Base-by-base conservation (phyloP, 2,329 filamentous ascomycete species). In the Simplicillium aogashimaense region DNA sequence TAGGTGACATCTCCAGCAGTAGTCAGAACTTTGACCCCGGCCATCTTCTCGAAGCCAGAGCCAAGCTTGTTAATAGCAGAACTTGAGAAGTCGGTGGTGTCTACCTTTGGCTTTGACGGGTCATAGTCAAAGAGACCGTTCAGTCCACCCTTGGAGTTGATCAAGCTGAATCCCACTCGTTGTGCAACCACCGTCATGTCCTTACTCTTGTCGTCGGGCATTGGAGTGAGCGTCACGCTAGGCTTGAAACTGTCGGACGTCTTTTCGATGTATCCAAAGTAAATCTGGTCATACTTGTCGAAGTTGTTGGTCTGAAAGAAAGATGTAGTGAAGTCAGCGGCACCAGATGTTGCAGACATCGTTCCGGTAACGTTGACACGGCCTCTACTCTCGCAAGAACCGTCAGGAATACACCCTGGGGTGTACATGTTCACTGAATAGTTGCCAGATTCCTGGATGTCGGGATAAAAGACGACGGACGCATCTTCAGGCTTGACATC, bases 231-330 rank as follows among this genome's bases (percentile, higher is more conserved):
- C 0, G 84, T 94, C 39, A 98, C 79, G 4, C 76, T 77, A 12
- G 90, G 87, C 33, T 80, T 80, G 68, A 95, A 95, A 15, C 73
- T 74, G 46, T 66, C 67, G 9, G 76, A 81, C 39, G 75, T 79
- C 40, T 81, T 80, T 55, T 97, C 87, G 40, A 98, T 78, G 48
- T 79, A 79, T 36, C 89, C 92, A 48, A 82, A 83, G 62, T 88
- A 95, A 43, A 98, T 80, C 50, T 86, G 81, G 56, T 98, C 92
- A 55, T 94, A 97, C 61, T 98, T 98, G 67, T 97, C 90, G 58
- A 82, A 94, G 57, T 94, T 76, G 63, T 98, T 98, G 14, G 89
- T 95, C 61, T 98, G 92, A 56, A 76, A 94, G 7, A 95, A 65
- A 1, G 75, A 72, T 1, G 70, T 76, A 20, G 76, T 71, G 42